Conservation (phyloP, 306 rosid genomes). For the apple (Malus domestica) region DNA sequence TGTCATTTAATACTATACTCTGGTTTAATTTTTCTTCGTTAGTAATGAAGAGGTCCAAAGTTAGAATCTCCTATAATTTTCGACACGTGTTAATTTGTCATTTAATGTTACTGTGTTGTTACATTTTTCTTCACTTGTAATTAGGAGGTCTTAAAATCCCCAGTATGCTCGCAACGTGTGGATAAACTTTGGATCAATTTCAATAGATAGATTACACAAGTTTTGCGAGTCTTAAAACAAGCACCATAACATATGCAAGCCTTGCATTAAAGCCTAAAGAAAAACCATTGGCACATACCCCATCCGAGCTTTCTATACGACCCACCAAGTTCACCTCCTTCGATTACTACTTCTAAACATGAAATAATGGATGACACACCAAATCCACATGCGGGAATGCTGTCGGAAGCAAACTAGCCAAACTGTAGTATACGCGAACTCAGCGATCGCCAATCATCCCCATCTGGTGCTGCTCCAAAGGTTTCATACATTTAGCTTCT, state of each 20-base stretch:
- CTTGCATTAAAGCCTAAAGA: slow-evolving; percentile 6
- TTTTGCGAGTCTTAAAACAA: neutral
- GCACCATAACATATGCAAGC: slow-evolving; percentile 10
- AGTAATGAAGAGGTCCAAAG: fast-evolving
- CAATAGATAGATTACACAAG: neutral
- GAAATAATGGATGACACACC: slow-evolving; percentile 5
- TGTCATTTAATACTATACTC: too few species aligned
- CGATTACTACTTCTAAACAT: slow-evolving; percentile 12
- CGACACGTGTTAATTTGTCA: too few species aligned
- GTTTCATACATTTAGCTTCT: slow-evolving; percentile 34
- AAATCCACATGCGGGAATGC: slow-evolving; percentile 19
- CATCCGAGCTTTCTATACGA: neutral
- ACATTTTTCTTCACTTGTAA: too few species aligned
- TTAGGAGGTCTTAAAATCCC: too few species aligned
- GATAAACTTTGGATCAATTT: neutral
- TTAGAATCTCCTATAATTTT: too few species aligned
- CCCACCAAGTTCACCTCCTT: neutral
- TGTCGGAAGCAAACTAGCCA: slow-evolving; percentile 5
- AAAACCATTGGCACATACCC: slow-evolving; percentile 8
- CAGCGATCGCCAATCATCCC: slow-evolving; percentile 17
- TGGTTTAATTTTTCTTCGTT: too few species aligned
- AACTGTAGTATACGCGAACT: neutral
- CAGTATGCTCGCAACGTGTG: neutral
- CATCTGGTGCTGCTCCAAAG: slow-evolving; percentile 8
- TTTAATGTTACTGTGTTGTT: too few species aligned